Conservation (phyloP, 495 filamentous ascomycete species). For the Stereocaulon alpinum region DNA sequence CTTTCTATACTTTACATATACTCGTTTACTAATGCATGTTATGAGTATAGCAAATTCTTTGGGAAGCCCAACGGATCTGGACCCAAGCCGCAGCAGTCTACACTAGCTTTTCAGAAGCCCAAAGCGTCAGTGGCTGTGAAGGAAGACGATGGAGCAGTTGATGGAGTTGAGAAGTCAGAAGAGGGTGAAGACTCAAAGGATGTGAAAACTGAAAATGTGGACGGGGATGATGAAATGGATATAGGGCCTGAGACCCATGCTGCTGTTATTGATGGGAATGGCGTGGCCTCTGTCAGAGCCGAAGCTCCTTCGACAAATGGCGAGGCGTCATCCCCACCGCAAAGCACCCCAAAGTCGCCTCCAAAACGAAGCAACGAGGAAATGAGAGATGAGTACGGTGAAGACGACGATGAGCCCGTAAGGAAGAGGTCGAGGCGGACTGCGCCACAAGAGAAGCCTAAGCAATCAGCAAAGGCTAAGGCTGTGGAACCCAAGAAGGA, state of each 20-base stretch:
- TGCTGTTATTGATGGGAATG: background rate
- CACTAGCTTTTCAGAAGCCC: conserved; percentile 19
- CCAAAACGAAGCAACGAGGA: conserved; percentile 14
- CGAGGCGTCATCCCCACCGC: background rate
- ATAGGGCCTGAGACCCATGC: background rate
- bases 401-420: conserved; percentile 33
- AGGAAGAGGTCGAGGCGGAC: conserved; percentile 49
- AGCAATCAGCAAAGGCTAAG: background rate
- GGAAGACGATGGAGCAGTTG: background rate
- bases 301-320: conserved; percentile 1
- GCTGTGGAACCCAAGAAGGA: background rate
- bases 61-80: conserved; percentile 14
- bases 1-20: background rate
- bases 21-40: conserved; percentile 5
- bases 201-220: background rate
- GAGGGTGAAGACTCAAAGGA: background rate
- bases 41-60: conserved; percentile 19
- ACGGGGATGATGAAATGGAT: conserved; percentile 4
- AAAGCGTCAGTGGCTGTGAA: background rate
- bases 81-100: conserved; percentile 21
- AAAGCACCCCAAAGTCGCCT: conserved; percentile 1
- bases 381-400: conserved; percentile 32
- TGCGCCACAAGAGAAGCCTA: conserved; percentile 25
- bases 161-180: background rate
- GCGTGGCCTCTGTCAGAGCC: background rate